phyloP scores from a whole-genome alignment of 495 filamentous ascomycete species.

The Neurospora sp. region DNA sequence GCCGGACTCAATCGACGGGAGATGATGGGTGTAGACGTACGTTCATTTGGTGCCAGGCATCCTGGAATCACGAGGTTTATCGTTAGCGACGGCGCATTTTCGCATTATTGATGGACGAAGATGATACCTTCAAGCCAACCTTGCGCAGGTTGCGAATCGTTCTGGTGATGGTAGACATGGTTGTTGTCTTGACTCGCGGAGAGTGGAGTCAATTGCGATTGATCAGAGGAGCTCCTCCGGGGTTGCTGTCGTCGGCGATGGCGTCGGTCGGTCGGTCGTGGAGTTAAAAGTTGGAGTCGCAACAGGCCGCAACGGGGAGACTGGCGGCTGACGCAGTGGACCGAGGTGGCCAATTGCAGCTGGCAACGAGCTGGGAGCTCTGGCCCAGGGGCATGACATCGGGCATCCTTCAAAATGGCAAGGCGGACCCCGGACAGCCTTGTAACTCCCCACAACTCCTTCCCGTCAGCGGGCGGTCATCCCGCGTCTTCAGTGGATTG shows the following conservation, averaged over 20 bases:
- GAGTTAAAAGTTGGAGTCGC: neutral
- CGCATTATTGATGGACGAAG: neutral
- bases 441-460: neutral
- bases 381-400: neutral
- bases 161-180: constrained; percentile 86
- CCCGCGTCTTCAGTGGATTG: neutral
- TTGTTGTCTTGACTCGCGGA: constrained; percentile 23
- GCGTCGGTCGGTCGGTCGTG: neutral
- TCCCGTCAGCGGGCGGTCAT: neutral
- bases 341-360: neutral
- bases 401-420: neutral
- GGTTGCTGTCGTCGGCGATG: neutral
- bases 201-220: constrained; percentile 6
- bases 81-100: constrained; percentile 12
- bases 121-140: constrained; percentile 72
- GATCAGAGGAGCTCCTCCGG: constrained; percentile 3
- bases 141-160: constrained; percentile 77
- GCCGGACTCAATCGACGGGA: neutral
- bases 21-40: constrained; percentile 41
- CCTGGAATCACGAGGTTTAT: constrained; percentile 36
- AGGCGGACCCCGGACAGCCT: neutral
- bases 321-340: neutral
- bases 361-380: neutral
- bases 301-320: neutral
- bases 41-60: constrained; percentile 85